phyloP scores from a whole-genome alignment of 306 rosid genomes.

The Malus domestica region ASM211411v1 NC_041801.1:1216001-1216500 shows the following conservation, averaged over 20 bases:
- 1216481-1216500: conserved; percentile 52
- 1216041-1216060: no score
- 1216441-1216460: conserved; percentile 54
- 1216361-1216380: conserved; percentile 8
- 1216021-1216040: no score
- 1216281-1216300: background rate
- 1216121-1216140: no score
- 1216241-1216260: background rate
- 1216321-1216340: background rate
- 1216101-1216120: no score
- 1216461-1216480: conserved; percentile 65
- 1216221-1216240: background rate
- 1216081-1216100: no score
- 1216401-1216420: conserved; percentile 12
- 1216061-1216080: no score
- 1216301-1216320: background rate
- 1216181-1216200: no score
- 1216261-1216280: background rate
- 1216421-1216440: conserved; percentile 9
- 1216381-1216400: conserved; percentile 7
- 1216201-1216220: background rate
- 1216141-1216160: no score
- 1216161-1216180: no score
- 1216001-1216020: no score
- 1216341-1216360: background rate